Conservation (phyloP, 108 stramenopile genomes). For the Nitzschia sp. region DNA sequence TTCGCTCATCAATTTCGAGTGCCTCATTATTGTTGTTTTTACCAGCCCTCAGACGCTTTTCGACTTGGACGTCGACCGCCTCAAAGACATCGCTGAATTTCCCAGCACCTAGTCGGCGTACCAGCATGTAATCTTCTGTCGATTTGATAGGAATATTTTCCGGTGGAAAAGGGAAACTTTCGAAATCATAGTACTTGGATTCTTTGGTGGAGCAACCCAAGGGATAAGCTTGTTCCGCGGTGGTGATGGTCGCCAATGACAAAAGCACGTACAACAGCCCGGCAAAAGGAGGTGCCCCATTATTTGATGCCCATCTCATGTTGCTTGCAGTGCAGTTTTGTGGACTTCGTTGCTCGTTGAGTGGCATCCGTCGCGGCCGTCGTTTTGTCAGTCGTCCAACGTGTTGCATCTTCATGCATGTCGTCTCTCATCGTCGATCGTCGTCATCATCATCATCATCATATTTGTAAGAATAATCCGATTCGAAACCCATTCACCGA, state of each 20-base stretch:
- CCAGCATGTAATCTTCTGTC: conserved; percentile 48
- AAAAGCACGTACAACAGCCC: not conserved
- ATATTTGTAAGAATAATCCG: too few species aligned
- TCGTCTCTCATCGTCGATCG: too few species aligned
- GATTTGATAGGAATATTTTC: conserved; percentile 29
- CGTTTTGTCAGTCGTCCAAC: too few species aligned
- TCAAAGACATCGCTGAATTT: conserved; percentile 90
- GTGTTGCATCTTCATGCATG: too few species aligned
- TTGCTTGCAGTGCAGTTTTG: too few species aligned
- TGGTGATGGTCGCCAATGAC: not conserved
- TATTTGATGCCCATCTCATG: too few species aligned
- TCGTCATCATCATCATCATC: too few species aligned
- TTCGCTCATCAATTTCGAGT: conserved; percentile 4
- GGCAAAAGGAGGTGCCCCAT: too few species aligned
- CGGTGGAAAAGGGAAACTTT: conserved; percentile 44
- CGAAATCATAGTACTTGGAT: conserved; percentile 56
- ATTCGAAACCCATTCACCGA: too few species aligned
- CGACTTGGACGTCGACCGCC: conserved; percentile 60
- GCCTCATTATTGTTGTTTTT: not conserved
- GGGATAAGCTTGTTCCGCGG: conserved; percentile 51
- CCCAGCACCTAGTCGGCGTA: conserved; percentile 75
- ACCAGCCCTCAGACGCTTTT: not conserved
- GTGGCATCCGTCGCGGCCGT: too few species aligned
- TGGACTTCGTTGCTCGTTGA: too few species aligned
- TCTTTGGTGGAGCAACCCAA: conserved; percentile 46